A percentile compares a stretch with the other conserved stretches of the same genome.
Evolutionary conservation across 2,329 filamentous ascomycete species (phyloP).

Genomic region (Cercospora nicotianae): DNA sequence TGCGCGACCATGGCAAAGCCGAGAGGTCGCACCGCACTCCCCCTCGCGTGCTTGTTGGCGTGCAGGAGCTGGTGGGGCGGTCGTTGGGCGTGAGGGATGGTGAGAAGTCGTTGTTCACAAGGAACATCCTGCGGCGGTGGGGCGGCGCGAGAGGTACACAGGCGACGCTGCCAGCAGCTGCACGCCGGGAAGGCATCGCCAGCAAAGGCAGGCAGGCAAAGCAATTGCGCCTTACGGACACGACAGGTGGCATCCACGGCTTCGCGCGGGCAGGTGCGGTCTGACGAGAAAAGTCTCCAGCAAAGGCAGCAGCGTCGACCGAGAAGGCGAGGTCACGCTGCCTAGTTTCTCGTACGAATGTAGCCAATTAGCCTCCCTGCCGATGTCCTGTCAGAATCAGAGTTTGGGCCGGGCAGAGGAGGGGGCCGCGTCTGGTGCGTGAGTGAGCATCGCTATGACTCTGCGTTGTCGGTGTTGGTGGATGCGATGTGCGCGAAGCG

Average conservation of each 20-base stretch:
- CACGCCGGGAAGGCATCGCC: not conserved
- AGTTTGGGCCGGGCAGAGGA: slow-evolving; percentile 8
- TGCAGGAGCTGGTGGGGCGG: slow-evolving; percentile 1
- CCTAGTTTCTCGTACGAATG: not conserved
- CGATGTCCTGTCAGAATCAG: no score
- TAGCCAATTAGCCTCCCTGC: no score
- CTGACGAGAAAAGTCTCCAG: not conserved
- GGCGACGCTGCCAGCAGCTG: not conserved
- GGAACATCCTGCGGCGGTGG: not conserved
- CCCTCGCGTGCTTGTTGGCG: not conserved
- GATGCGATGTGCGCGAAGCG: not conserved
- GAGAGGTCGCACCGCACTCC: not conserved
- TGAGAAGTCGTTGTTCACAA: not conserved
- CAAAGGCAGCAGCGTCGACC: not conserved
- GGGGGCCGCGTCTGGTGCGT: not conserved
- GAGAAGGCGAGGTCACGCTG: not conserved
- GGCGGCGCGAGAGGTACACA: no score
- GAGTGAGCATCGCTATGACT: not conserved
- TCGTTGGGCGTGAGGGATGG: not conserved
- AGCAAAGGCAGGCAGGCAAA: not conserved
- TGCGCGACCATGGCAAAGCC: not conserved
- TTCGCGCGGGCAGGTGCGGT: not conserved
- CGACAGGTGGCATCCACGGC: not conserved
- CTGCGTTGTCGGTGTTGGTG: not conserved
- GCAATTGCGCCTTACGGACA: not conserved